Evolutionary conservation across 805 yeast genomes (phyloP), one percentile per base, ranked within the genome.

Genomic region (Saccharomycopsis lassenensis): DNA sequence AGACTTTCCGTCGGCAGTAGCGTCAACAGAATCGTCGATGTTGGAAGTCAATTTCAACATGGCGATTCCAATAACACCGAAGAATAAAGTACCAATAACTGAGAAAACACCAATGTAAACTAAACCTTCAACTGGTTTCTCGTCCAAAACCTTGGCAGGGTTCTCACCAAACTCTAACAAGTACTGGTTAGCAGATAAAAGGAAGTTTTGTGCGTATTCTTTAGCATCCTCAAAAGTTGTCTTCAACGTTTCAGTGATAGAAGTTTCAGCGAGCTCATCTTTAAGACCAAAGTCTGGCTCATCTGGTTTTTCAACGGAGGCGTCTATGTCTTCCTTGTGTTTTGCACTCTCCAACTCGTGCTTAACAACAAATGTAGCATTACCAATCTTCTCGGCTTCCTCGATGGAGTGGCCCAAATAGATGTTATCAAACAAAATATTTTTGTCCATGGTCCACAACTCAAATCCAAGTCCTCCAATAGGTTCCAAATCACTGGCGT

Each of bases 401-500:
- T 60, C 63, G n/a, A 86, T 61, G 1, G 82, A 74, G 52, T 83
- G 87, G 21, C 95, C 95, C 43, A 86, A 55, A 54, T 86, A 87
- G 43, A 86, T 72, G 59, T 86, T 83, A 55, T 84, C 84, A 53
- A 86, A 83, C 54, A 82, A 48, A 34, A 85, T 71, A 33, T 81
- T 71, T 29, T 66, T 65, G 45, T 82, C 77, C 77, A 86, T 79
- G 31, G 89, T 71, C 94, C 95, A 86, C 45, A 86, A 62, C 56
- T 86, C 96, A 51, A 87, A 82, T 6, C 94, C 95, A 30, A 85
- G 48, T 7, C 81, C 94, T 17, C 86, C 87, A 45, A 84, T 71
- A 23, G 76, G 71, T 47, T 72, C 77, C 40, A 78, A 56, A 45
- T 74, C 62, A 7, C 78, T 62, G 4, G 91, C 86, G 4, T 48